Percentiles rank a stretch among this genome's conserved stretches.
phyloP scores from a whole-genome alignment of 2,329 filamentous ascomycete genomes.

The Hypoxylon sp. region DNA sequence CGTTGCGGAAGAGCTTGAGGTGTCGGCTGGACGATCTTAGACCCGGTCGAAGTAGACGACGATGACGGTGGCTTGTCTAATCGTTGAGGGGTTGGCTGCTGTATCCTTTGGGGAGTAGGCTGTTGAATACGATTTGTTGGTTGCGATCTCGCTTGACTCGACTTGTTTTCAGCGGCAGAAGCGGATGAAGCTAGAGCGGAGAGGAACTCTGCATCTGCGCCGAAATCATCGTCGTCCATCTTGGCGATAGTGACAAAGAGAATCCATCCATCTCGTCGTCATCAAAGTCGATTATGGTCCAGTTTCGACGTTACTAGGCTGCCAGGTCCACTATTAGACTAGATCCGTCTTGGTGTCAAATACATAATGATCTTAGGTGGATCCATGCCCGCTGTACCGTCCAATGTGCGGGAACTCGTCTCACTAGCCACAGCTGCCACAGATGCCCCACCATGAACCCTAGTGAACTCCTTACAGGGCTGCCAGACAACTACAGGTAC shows the following conservation, averaged over 20 bases:
- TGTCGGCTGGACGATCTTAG: constrained; percentile 85
- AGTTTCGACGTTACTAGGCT: constrained; percentile 5
- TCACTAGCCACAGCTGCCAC: constrained; percentile 29
- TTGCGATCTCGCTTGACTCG: constrained; percentile 47
- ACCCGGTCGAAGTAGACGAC: constrained; percentile 57
- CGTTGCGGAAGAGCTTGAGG: constrained; percentile 84
- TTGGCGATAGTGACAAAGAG: constrained; percentile 34
- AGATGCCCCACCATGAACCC: constrained; percentile 11
- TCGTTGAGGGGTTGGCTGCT: constrained; percentile 67
- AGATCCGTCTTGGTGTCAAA: constrained; percentile 20
- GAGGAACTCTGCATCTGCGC: constrained; percentile 61
- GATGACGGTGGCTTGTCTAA: constrained; percentile 67
- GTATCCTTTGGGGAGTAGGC: constrained; percentile 56
- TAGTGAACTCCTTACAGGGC: neutral
- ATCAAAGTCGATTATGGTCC: constrained; percentile 1
- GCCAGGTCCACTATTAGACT: constrained; percentile 8
- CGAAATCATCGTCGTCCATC: constrained; percentile 63
- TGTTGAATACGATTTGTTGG: constrained; percentile 56
- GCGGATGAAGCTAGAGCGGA: constrained; percentile 55
- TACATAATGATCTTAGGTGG: constrained; percentile 10
- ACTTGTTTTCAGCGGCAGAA: constrained; percentile 43
- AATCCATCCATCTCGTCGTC: no score
- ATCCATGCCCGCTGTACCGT: neutral
- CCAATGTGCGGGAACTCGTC: neutral
- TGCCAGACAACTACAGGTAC: constrained; percentile 6